Base-by-base conservation (phyloP, 2,329 filamentous ascomycete genomes). In the Trichoderma harzianum region DNA sequence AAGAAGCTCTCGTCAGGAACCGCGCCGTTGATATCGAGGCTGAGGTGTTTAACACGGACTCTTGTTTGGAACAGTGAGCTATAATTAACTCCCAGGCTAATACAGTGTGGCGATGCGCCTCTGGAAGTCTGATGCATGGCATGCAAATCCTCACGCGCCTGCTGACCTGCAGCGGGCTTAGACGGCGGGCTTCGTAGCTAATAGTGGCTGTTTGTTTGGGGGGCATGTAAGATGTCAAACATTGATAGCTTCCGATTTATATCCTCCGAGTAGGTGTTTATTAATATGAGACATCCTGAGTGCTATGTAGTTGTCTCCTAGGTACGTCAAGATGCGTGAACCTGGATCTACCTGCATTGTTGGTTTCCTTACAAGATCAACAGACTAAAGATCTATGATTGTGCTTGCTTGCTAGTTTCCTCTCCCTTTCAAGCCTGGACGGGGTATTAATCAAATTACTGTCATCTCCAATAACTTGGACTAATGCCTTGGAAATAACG, bases 81-180 rank as follows among this genome's bases (percentile, higher is more conserved):
- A 69, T 69, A 69, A 69, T 69, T 69, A 69, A 69, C 57, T n/a
- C 57, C 26, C 39, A 18, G 57, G 12, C 57, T 69, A 69, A 62
- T 61, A 69, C 57, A 69, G 55, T 69, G 66, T 69, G 66, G 66
- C 66, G 66, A 69, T 69, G 66, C 66, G 57, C 66, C 55, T 53
- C 36, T 14, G 34, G 18, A 14, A 28, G 30, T 53, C 55, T 43
- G 66, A 51, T 51, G 57, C 57, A n/a, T 11, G 39, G 66, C 55
- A 62, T 28, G 18, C 39, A 32, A 32, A 21, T 53, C 36, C 30
- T 60, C 30, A 36, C 26, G 57, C 32, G 53, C 24, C 53, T 61
- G 66, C 66, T 69, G 66, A 69, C 55, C 34, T 43, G 34, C 60
- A 26, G 32, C 30, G n/a, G 16, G 55, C 24, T 24, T 34, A 43